Evolutionary conservation across 2,329 filamentous ascomycete genomes (phyloP).

Genomic region (Aspergillus ochraceoroseus): DNA sequence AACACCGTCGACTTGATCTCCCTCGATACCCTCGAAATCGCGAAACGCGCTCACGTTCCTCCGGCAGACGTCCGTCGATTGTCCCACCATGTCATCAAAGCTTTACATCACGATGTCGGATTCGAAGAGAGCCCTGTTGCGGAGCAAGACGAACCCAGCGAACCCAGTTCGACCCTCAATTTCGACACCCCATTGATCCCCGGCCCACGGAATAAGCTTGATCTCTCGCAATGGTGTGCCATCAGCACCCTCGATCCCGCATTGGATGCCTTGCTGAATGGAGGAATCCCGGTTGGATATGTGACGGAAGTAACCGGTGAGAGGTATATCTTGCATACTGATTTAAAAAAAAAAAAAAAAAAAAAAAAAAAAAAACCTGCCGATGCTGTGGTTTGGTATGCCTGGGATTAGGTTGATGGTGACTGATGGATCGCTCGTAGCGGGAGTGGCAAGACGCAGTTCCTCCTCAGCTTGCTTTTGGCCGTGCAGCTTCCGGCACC

Average conservation of each 20-base stretch:
- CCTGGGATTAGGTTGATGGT: too few relatives aligned
- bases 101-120: conserved; percentile 60
- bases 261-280: conserved; percentile 67
- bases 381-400: too few relatives aligned
- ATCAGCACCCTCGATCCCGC: conserved; percentile 76
- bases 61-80: conserved; percentile 74
- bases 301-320: conserved; percentile 89
- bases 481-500: conserved; percentile 75
- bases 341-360: neutral
- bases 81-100: conserved; percentile 60
- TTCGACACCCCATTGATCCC: conserved; percentile 20
- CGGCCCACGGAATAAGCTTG: conserved; percentile 28
- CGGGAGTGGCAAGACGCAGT: conserved; percentile 90
- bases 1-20: conserved; percentile 80
- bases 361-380: neutral
- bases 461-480: conserved; percentile 78
- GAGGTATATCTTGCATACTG: conserved; percentile 51
- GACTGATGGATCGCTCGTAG: conserved; percentile 38
- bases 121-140: conserved; percentile 27
- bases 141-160: conserved; percentile 17
- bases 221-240: conserved; percentile 46
- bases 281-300: conserved; percentile 74
- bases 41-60: conserved; percentile 77
- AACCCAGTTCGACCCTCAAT: conserved; percentile 24
- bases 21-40: conserved; percentile 74